Evolutionary conservation across 176 grass and related monocot genomes (phyloP), one percentile per base, ranked within the genome.

Genomic region (Elymus sibiricus): DNA sequence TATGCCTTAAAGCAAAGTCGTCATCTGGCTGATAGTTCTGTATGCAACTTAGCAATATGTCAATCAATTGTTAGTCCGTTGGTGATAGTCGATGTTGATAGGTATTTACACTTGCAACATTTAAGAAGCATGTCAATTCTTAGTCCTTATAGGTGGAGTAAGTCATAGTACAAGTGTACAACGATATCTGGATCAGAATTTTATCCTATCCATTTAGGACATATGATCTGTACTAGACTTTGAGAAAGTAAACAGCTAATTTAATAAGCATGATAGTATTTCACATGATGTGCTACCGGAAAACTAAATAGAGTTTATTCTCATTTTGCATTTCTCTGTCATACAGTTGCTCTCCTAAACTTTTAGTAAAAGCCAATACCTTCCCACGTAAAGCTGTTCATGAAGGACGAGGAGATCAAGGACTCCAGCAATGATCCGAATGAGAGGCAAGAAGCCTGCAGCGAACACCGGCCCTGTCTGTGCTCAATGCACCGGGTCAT

Each of bases 391-490:
- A 35, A 95, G 79, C 6, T 80, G 85, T 59, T 92, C 90, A 24
- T 90, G 88, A 64, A 95, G 93, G 83, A 92, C 27, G 34, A 64
- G 75, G 22, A 88, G 69, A 83, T 91, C 93, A 75, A 95, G 69
- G 46, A 49, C 65, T 37, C 86, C 93, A 44, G 84, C 90, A 44
- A 95, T 86, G 67, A 95, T 91, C 72, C 93, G 93, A 17, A 89
- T 82, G 22, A 91, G 84, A 82, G 93, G 93, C 83, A 87, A 84
- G 87, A 95, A 95, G 79, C 86, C 84, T 59, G 93, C 80, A 12
- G 90, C 74, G 79, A 95, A 95, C n/a, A 92, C 86, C 1, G 93
- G 88, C 22, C 93, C 90, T 87, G 70, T 77, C 79, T 92, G 90
- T n/a, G n/a, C n/a, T n/a, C n/a, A n/a, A n/a, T n/a, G n/a, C n/a